These are phyloP conservation scores for Conringia planisiliqua DNA, from an alignment of 345 rosid species.

Conservation along the genomic window DNA sequence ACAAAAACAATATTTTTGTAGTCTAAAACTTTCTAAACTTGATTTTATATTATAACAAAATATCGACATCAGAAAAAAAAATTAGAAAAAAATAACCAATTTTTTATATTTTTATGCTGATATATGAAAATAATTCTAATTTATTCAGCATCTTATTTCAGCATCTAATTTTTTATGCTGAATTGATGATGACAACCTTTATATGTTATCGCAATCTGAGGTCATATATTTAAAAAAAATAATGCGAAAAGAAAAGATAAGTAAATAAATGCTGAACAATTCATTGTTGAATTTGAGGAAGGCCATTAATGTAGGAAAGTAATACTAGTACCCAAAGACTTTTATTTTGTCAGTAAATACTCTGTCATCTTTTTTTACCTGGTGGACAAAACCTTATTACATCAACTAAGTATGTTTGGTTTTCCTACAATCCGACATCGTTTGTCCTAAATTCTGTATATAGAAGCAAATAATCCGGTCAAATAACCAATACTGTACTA, in stretches of 20 bases:
- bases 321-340: neutral
- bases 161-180: no score
- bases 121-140: neutral
- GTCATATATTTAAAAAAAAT: neutral
- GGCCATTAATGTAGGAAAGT: neutral
- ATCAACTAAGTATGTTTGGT: neutral
- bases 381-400: neutral
- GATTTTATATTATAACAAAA: neutral
- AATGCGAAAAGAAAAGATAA: neutral
- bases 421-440: neutral
- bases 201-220: neutral
- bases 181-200: neutral
- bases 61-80: no score
- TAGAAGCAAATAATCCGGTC: neutral
- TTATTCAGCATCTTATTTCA: no score
- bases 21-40: neutral
- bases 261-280: conserved; percentile 2
- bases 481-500: neutral
- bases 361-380: neutral
- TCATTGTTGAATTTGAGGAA: conserved; percentile 12
- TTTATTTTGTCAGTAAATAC: neutral
- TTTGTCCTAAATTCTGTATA: neutral
- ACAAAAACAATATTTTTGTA: neutral
- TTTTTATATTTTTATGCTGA: no score
- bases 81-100: no score